phyloP scores from a whole-genome alignment of 352 stramenopile species.

The Phytophthora uliginosa region DNA sequence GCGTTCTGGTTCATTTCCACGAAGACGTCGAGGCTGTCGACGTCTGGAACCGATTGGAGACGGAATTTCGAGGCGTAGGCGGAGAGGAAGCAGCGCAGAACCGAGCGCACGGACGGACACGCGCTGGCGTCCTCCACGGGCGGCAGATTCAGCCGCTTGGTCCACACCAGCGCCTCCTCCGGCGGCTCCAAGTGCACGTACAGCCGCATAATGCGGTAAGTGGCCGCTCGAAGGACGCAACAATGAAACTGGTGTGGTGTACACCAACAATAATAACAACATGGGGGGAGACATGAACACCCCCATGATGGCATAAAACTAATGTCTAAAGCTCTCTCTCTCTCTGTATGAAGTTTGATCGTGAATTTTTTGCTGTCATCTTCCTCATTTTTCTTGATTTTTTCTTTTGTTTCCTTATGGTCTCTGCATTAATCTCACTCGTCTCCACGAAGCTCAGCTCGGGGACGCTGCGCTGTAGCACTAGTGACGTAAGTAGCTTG shows the following conservation, averaged over 20 bases:
- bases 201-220: conserved; percentile 48
- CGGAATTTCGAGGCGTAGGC: conserved; percentile 59
- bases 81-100: conserved; percentile 49
- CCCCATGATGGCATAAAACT: background rate
- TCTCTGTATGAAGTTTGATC: background rate
- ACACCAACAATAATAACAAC: background rate
- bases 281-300: background rate
- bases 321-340: background rate
- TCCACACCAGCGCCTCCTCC: conserved; percentile 47
- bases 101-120: conserved; percentile 46
- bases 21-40: conserved; percentile 49
- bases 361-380: conserved; percentile 1
- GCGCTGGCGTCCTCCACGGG: conserved; percentile 5
- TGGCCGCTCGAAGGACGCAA: background rate
- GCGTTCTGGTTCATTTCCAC: conserved; percentile 49
- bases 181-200: conserved; percentile 77
- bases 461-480: background rate
- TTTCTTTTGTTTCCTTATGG: conserved; percentile 32
- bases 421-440: conserved; percentile 34
- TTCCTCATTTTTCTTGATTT: conserved; percentile 38
- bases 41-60: conserved; percentile 24
- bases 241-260: conserved; percentile 5
- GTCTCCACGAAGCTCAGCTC: background rate
- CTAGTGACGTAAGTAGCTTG: no score
- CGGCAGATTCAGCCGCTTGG: conserved; percentile 61